Evolutionary conservation across 2,329 filamentous ascomycete species (phyloP), one percentile per base, ranked within the genome.

Genomic region (Penicillium sclerotiorum): DNA sequence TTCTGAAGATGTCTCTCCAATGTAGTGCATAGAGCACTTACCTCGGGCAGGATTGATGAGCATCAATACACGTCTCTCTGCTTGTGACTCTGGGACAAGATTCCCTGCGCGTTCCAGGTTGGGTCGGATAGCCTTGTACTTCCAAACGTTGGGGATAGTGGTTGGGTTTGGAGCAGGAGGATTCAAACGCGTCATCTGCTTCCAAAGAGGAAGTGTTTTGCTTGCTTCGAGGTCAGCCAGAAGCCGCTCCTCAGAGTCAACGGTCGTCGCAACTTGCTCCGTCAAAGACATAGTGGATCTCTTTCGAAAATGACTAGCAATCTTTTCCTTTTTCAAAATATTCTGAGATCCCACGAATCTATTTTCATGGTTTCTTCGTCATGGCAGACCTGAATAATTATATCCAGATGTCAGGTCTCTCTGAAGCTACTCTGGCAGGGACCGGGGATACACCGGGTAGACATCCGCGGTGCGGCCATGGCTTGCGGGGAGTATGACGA

Each of bases 141-240:
- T 61, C 71, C 63, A 70, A 17, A 70, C 47, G 52, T 67, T 49
- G 44, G 78, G 73, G 11, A 71, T 57, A 1, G 68, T 62, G 4
- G 60, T 69, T 2, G 78, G 79, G 30, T 76, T 76, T 1, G 78
- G 79, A 0, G 63, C 62, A 1, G 76, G 73, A 4, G 77, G 76
- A 12, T 78, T 78, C 55, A 80, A 70, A 21, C 59, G 61, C 27
- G 62, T 65, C 77, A 81, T 80, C 37, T 77, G 72, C 3, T 69
- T 69, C 79, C 78, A 81, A 4, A 81, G 58, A 0, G 78, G 79
- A 12, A 61, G 55, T 3, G 58, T 61, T 20, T 63, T 64, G 54
- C 55, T 60, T 1, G 35, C 47, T 33, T 59, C 52, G 0, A 65
- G 50, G n/a, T 61, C 58, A 5, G 37, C 20, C 12, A 64, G 50